Percentiles rank a stretch among this genome's conserved stretches.
These are phyloP conservation scores for Plenodomus biglobosus DNA, from an alignment of 2,329 filamentous ascomycete genomes.

Conservation along the genomic window DNA sequence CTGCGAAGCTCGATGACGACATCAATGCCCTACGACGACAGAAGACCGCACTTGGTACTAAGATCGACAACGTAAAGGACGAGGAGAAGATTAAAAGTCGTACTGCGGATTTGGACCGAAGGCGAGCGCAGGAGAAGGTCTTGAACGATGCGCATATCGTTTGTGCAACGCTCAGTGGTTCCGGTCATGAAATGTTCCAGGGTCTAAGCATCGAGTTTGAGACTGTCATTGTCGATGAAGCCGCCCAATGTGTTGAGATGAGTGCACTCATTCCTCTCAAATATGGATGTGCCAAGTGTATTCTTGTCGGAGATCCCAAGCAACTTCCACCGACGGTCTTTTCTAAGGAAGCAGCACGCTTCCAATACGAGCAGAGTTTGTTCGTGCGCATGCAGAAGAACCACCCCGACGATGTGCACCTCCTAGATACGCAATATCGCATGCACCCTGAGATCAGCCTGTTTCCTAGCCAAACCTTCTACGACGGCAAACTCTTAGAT, in stretches of 20 bases:
- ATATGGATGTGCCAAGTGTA: conserved; percentile 94
- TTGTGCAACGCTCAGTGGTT: conserved; percentile 92
- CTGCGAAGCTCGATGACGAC: conserved; percentile 68
- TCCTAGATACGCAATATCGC: conserved; percentile 97
- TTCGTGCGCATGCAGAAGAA: conserved; percentile 99
- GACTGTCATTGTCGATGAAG: conserved; percentile 97
- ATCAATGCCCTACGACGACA: conserved; percentile 77
- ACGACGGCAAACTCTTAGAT: conserved; percentile 83
- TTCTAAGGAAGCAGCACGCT: conserved; percentile 86
- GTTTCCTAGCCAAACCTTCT: conserved; percentile 90
- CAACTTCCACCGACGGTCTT: conserved; percentile 94
- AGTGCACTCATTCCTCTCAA: conserved; percentile 96
- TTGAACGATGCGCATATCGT: conserved; percentile 89
- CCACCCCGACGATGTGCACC: conserved; percentile 81
- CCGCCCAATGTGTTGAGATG: conserved; percentile 95
- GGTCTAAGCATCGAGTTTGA: conserved; percentile 94
- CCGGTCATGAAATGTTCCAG: conserved; percentile 97
- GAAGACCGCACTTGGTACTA: conserved; percentile 73
- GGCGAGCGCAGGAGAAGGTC: conserved; percentile 85
- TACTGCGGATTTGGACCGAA: conserved; percentile 81
- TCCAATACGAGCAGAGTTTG: conserved; percentile 95
- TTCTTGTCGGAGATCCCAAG: conserved; percentile 96
- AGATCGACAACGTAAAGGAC: conserved; percentile 86
- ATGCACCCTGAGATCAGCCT: conserved; percentile 97
- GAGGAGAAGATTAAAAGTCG: conserved; percentile 78